These are phyloP conservation scores for Pichia sp. DNA, from an alignment of 1,139 yeast species.

Conservation along the genomic window DNA sequence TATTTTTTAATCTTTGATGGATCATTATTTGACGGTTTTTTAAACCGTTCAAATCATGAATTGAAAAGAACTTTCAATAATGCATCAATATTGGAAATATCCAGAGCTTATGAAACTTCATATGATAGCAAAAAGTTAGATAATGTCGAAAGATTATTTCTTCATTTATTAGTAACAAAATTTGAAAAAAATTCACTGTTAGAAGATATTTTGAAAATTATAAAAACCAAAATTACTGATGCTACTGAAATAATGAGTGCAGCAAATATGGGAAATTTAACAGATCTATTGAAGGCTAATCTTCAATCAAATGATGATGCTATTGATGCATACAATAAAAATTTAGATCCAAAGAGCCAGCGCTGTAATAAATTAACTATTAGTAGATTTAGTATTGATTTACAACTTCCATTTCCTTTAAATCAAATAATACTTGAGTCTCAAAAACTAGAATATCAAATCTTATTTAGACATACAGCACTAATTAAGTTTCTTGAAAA, in stretches of 20 bases:
- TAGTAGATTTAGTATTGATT: slow-evolving; percentile 61
- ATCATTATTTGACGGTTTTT: slow-evolving; percentile 41
- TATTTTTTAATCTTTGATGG: slow-evolving; percentile 54
- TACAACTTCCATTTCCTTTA: slow-evolving; percentile 78
- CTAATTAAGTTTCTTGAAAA: slow-evolving; percentile 58
- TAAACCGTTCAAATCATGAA: slow-evolving; percentile 36
- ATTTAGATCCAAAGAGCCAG: neutral
- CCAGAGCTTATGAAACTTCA: slow-evolving; percentile 15
- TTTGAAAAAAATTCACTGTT: slow-evolving; percentile 18
- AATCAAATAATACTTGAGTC: slow-evolving; percentile 69
- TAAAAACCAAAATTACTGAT: slow-evolving; percentile 59
- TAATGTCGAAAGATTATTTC: slow-evolving; percentile 14
- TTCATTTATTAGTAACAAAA: slow-evolving; percentile 16
- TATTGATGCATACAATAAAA: slow-evolving; percentile 12
- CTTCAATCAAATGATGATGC: slow-evolving; percentile 29
- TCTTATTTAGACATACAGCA: slow-evolving; percentile 67
- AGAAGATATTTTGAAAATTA: slow-evolving; percentile 56
- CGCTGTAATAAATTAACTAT: slow-evolving; percentile 34
- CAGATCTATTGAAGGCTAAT: slow-evolving; percentile 36
- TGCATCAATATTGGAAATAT: slow-evolving; percentile 36
- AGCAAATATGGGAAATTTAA: slow-evolving; percentile 36
- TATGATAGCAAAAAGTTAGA: slow-evolving; percentile 13
- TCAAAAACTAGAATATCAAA: slow-evolving; percentile 70
- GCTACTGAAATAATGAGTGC: slow-evolving; percentile 45
- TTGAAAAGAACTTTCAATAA: slow-evolving; percentile 34